These are phyloP conservation scores for Apiospora arundinis DNA, from an alignment of 2,329 filamentous ascomycete genomes.

Conservation along the genomic window DNA sequence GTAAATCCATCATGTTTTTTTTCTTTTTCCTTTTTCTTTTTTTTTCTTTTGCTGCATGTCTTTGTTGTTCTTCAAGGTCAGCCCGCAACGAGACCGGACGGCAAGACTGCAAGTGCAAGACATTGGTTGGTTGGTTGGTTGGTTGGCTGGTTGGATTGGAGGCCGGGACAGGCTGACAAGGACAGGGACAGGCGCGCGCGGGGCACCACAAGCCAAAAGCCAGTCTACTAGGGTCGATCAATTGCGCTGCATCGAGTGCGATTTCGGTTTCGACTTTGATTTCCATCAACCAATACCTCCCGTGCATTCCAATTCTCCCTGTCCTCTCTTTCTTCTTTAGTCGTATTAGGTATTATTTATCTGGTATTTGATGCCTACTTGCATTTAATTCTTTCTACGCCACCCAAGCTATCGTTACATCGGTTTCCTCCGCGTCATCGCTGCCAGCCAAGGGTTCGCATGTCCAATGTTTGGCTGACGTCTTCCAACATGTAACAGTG, in stretches of 20 bases:
- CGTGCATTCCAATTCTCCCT: background rate
- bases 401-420: no score
- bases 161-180: background rate
- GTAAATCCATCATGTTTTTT: constrained; percentile 17
- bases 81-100: background rate
- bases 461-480: constrained; percentile 4
- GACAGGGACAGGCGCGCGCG: background rate
- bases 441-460: background rate
- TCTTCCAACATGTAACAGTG: constrained; percentile 6
- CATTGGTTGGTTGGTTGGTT: constrained; percentile 7
- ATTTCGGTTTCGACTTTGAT: background rate
- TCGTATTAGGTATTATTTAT: background rate
- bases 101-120: no score
- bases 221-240: background rate
- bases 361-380: no score
- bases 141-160: background rate
- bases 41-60: background rate
- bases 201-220: background rate
- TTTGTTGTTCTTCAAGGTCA: no score
- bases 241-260: no score
- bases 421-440: background rate
- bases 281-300: background rate
- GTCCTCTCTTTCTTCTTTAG: background rate
- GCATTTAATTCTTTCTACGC: no score
- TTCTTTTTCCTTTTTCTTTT: background rate